Evolutionary conservation across 805 yeast species (phyloP), one percentile per base, ranked within the genome.

Genomic region (Hanseniaspora taiwanica): DNA sequence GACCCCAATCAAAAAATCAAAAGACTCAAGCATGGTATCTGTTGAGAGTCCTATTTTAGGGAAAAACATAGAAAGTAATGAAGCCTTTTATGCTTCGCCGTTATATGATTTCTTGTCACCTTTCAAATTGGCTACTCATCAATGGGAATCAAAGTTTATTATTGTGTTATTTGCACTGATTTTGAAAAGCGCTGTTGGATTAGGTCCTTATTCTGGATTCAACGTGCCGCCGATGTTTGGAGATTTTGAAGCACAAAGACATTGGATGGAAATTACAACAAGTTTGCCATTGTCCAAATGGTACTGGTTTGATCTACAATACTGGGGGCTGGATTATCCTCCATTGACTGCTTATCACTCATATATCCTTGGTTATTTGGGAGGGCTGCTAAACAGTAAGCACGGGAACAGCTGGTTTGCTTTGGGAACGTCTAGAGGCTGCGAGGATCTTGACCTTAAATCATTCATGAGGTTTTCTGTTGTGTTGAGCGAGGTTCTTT

Each of bases 301-400:
- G 98, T 91, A 91, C 55, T 82, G 71, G 63, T 85, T 76, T 58
- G 96, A 91, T 55, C 66, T 86, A 35, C 76, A 77, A 48, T 86
- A 89, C 63, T 91, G 98, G 97, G 96, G 97, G 1, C 66, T 91
- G 27, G 98, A 91, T 59, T 91, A 91, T 58, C 99, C 99, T 1
- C 97, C 97, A 6, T 64, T 91, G 46, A 89, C 98, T 0, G 98
- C 97, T 0, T 87, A 72, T 56, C 97, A 91, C 55, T 85, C 94
- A 37, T 84, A 78, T 71, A 25, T 83, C 1, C 56, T 80, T 36
- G 98, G 97, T 0, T 65, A 66, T 39, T 50, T 89, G 14, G 97
- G 96, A 3, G 51, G 65, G 1, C 55, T 74, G 33, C 60, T 84
- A 25, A 71, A 81, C 46, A 65, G 76, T 0, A 48, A 58, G 24